Conservation (phyloP, 192 early-diverging fungal genomes). For the Geranomyces michiganensis region DNA sequence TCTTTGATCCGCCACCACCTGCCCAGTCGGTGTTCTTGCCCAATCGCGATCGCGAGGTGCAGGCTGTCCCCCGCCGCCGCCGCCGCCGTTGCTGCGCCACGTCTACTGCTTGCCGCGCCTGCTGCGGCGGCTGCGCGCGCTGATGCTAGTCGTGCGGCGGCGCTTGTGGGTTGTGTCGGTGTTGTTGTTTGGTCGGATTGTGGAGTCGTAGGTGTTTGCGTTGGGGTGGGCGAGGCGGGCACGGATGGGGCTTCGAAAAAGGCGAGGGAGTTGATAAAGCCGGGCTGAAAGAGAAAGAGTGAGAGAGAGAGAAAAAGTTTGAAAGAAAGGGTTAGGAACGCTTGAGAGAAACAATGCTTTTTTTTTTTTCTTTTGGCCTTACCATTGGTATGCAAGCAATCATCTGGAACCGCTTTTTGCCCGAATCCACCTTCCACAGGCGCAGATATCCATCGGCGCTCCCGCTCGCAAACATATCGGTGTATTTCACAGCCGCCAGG, state of each 20-base stretch:
- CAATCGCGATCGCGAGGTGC: slow-evolving; percentile 71
- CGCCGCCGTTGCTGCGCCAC: background rate
- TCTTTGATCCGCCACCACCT: slow-evolving; percentile 84
- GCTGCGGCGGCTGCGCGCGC: slow-evolving; percentile 10
- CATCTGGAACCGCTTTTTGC: slow-evolving; percentile 65
- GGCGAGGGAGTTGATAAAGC: slow-evolving; percentile 57
- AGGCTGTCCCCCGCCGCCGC: slow-evolving; percentile 22
- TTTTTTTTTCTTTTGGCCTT: slow-evolving; percentile 31
- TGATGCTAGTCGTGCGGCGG: slow-evolving; percentile 14
- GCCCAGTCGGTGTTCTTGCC: slow-evolving; percentile 88
- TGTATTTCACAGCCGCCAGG: slow-evolving; percentile 77
- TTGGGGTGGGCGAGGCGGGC: background rate
- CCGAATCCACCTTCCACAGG: slow-evolving; percentile 80
- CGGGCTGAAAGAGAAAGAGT: slow-evolving; percentile 32
- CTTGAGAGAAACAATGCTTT: no score
- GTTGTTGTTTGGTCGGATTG: background rate
- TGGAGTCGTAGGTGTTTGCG: background rate
- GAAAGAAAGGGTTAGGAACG: background rate
- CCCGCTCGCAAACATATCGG: slow-evolving; percentile 88
- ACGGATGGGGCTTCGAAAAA: slow-evolving; percentile 57
- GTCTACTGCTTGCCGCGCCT: background rate
- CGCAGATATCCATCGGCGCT: slow-evolving; percentile 86
- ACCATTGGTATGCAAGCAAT: slow-evolving; percentile 67
- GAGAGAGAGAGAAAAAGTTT: background rate
- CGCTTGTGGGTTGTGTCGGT: background rate